phyloP scores from a whole-genome alignment of 768 basidiomycete species.

The Jaapia argillacea region DNA sequence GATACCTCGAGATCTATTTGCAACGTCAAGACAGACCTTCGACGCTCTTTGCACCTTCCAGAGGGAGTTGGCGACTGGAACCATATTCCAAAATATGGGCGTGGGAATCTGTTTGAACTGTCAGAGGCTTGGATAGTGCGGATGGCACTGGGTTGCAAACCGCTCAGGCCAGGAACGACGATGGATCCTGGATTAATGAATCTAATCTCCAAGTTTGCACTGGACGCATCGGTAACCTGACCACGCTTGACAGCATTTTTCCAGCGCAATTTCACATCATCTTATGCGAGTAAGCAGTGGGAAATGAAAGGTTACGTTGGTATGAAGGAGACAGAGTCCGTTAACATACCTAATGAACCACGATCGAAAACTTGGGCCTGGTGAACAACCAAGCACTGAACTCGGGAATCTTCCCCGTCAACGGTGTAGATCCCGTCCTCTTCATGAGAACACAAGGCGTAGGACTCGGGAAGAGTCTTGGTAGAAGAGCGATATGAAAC shows the following conservation, averaged over 20 bases:
- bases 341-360: constrained; percentile 22
- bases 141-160: constrained; percentile 25
- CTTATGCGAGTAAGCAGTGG: no score
- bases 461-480: constrained; percentile 20
- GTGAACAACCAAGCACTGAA: constrained; percentile 56
- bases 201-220: constrained; percentile 24
- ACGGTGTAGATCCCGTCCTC: constrained; percentile 54
- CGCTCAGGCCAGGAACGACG: constrained; percentile 64
- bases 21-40: constrained; percentile 29
- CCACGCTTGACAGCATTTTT: background rate
- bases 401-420: constrained; percentile 38
- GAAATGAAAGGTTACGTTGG: background rate
- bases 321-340: background rate
- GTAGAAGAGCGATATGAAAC: no score
- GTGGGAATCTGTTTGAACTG: constrained; percentile 52
- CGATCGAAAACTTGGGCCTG: constrained; percentile 38
- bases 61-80: constrained; percentile 47
- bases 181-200: constrained; percentile 47
- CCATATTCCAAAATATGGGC: constrained; percentile 76
- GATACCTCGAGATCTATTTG: constrained; percentile 2
- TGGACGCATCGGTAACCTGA: background rate
- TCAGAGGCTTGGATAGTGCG: background rate
- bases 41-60: constrained; percentile 51
- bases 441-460: constrained; percentile 54
- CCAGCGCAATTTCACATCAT: background rate